These are phyloP conservation scores for Ophiorrhiza pumila DNA, from an alignment of 257 asterid genomes.

Conservation along the genomic window DNA sequence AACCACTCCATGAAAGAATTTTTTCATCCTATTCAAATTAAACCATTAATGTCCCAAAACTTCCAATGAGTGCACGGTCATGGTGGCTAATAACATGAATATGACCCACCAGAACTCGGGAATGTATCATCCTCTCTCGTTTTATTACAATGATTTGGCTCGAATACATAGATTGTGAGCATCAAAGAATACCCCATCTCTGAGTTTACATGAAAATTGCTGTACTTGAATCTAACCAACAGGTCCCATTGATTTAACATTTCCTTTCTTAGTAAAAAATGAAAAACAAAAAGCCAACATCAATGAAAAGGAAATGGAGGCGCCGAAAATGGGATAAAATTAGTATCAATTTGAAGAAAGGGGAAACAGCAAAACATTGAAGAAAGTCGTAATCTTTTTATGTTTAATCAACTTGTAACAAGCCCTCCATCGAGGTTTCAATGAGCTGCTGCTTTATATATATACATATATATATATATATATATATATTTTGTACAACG, in stretches of 20 bases:
- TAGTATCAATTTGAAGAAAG: too few species aligned
- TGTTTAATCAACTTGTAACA: too few species aligned
- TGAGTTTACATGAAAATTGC: background rate
- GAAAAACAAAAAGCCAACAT: background rate
- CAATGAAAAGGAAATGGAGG: background rate
- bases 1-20: background rate
- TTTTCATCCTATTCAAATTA: background rate
- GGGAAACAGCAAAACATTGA: too few species aligned
- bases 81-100: too few species aligned
- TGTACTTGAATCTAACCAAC: background rate
- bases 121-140: background rate
- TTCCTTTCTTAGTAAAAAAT: too few species aligned
- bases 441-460: too few species aligned
- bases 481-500: too few species aligned
- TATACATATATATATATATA: too few species aligned
- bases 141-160: background rate
- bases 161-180: background rate
- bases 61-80: background rate
- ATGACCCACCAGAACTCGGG: too few species aligned
- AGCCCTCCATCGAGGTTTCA: too few species aligned
- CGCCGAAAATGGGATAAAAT: background rate
- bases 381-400: too few species aligned
- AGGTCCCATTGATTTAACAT: background rate
- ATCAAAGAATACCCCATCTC: background rate
- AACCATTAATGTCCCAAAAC: background rate